These are phyloP conservation scores for Neocatenulostroma microsporum DNA, from an alignment of 2,329 filamentous ascomycete genomes.

Conservation along the genomic window DNA sequence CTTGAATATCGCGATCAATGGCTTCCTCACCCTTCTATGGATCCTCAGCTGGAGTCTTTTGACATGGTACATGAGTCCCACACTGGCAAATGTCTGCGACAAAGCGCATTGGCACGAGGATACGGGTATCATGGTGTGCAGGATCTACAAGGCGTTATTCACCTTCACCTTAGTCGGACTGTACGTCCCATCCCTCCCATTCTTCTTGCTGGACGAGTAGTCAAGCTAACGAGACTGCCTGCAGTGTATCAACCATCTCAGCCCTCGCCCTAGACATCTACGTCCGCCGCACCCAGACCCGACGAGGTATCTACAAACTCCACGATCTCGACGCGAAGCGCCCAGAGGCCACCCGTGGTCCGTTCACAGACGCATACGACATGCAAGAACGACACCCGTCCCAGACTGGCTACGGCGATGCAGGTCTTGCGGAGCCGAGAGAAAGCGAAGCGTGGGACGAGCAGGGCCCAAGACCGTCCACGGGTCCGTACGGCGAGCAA, in stretches of 20 bases:
- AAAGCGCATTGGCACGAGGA: constrained; percentile 46
- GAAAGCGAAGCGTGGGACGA: constrained; percentile 28
- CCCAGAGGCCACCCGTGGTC: constrained; percentile 19
- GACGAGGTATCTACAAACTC: constrained; percentile 45
- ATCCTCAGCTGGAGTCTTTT: constrained; percentile 45
- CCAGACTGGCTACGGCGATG: constrained; percentile 9
- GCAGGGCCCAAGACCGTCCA: constrained; percentile 20
- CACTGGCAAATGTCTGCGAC: constrained; percentile 44
- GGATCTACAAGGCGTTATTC: constrained; percentile 54
- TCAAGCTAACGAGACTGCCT: constrained; percentile 1
- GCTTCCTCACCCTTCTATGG: constrained; percentile 45
- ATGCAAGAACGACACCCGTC: too few relatives aligned
- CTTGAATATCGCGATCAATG: constrained; percentile 45
- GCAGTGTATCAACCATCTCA: constrained; percentile 39
- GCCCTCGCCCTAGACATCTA: constrained; percentile 45
- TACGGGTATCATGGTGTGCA: constrained; percentile 49
- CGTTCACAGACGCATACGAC: constrained; percentile 23
- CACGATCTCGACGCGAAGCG: constrained; percentile 31
- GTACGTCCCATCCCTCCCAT: constrained; percentile 20
- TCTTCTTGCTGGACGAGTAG: not conserved
- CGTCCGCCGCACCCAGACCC: constrained; percentile 38
- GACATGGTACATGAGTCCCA: constrained; percentile 47
- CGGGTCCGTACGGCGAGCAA: constrained; percentile 24
- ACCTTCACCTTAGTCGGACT: constrained; percentile 46
- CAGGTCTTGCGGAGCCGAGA: constrained; percentile 13